Percentiles rank a stretch among this genome's conserved stretches.
phyloP scores from a whole-genome alignment of 495 filamentous ascomycete species.

The Tuber umbilicatum region DNA sequence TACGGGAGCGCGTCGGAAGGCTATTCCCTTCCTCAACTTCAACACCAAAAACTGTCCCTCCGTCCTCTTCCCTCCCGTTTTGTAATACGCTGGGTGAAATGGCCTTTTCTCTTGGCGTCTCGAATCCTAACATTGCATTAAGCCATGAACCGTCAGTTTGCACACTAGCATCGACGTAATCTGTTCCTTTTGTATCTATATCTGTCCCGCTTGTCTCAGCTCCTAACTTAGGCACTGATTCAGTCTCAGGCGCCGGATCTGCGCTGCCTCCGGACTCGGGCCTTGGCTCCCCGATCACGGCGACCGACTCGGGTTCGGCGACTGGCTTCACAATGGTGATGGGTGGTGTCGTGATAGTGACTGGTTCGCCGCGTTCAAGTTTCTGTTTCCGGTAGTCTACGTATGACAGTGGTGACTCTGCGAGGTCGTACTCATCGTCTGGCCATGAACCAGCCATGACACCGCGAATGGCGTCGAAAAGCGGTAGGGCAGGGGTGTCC shows the following conservation, averaged over 20 bases:
- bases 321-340: background rate
- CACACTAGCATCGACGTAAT: background rate
- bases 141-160: slow-evolving; percentile 2
- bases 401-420: slow-evolving; percentile 25
- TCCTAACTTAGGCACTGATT: background rate
- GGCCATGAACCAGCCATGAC: slow-evolving; percentile 32
- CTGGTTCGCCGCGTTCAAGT: slow-evolving; percentile 8
- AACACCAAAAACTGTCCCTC: background rate
- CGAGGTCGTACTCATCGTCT: slow-evolving; percentile 33
- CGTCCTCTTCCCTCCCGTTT: background rate
- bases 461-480: slow-evolving; percentile 33
- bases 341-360: background rate
- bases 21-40: background rate
- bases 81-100: background rate
- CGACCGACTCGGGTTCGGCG: background rate
- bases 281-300: background rate
- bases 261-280: background rate
- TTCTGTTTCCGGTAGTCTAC: slow-evolving; percentile 29
- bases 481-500: slow-evolving; percentile 9
- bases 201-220: background rate
- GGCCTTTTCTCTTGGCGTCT: background rate
- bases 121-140: background rate
- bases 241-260: background rate
- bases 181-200: background rate
- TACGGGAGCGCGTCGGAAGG: background rate